phyloP scores from a whole-genome alignment of 1,284 basidiomycete species.

The Leccinum solheimii region DNA sequence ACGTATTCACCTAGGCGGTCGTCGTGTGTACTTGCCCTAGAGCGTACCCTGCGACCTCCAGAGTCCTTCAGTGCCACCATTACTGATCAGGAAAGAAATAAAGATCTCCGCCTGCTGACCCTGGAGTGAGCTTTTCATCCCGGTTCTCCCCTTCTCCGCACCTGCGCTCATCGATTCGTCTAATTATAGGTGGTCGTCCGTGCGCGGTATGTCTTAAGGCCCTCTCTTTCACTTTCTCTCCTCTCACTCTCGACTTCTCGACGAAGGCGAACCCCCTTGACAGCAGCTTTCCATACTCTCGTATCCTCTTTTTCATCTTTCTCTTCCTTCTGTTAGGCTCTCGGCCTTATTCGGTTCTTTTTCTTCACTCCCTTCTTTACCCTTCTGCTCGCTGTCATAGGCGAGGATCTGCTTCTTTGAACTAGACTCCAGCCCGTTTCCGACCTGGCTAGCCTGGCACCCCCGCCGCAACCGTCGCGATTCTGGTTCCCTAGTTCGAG shows the following conservation, averaged over 20 bases:
- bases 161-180: slow-evolving; percentile 6
- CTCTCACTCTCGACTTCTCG: slow-evolving; percentile 23
- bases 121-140: slow-evolving; percentile 57
- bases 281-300: slow-evolving; percentile 35
- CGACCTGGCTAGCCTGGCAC: slow-evolving; percentile 69
- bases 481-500: slow-evolving; percentile 63
- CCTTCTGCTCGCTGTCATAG: slow-evolving; percentile 64
- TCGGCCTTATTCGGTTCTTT: slow-evolving; percentile 7
- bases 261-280: slow-evolving; percentile 77
- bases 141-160: slow-evolving; percentile 16
- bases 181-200: slow-evolving; percentile 70
- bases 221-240: slow-evolving; percentile 11
- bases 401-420: slow-evolving; percentile 52
- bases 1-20: slow-evolving; percentile 37
- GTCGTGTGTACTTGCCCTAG: slow-evolving; percentile 28
- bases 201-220: slow-evolving; percentile 57
- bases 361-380: slow-evolving; percentile 18
- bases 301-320: slow-evolving; percentile 17
- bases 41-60: slow-evolving; percentile 37
- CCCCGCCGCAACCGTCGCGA: slow-evolving; percentile 60
- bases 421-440: slow-evolving; percentile 45
- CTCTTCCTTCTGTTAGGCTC: slow-evolving; percentile 7
- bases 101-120: slow-evolving; percentile 80
- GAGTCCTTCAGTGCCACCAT: slow-evolving; percentile 50
- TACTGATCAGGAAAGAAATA: slow-evolving; percentile 73